Evolutionary conservation across 495 filamentous ascomycete species (phyloP).

Genomic region (Aspergillus panamensis): DNA sequence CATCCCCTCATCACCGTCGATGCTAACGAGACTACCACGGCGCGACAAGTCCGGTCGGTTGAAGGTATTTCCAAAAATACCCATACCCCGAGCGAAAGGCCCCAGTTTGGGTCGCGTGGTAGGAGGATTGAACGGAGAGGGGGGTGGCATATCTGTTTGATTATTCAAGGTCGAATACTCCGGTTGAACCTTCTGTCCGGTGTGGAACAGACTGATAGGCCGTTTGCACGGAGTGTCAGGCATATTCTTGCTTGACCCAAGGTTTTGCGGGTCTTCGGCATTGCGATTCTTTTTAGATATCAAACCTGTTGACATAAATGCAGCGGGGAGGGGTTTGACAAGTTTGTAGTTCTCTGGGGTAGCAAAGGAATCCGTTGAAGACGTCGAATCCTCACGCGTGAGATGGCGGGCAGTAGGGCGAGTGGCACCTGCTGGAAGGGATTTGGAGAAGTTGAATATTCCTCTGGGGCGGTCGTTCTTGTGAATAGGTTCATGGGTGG

Average conservation of each 20-base stretch:
- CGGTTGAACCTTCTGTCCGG: slow-evolving; percentile 53
- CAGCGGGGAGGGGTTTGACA: slow-evolving; percentile 76
- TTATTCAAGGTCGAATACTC: slow-evolving; percentile 53
- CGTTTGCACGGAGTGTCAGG: slow-evolving; percentile 97
- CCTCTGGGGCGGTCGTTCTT: slow-evolving; percentile 49
- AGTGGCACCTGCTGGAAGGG: slow-evolving; percentile 66
- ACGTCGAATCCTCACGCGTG: slow-evolving; percentile 43
- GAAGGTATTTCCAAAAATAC: slow-evolving; percentile 63
- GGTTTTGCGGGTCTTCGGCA: slow-evolving; percentile 49
- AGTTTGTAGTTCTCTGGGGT: slow-evolving; percentile 83
- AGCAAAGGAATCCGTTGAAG: slow-evolving; percentile 56
- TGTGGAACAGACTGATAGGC: slow-evolving; percentile 59
- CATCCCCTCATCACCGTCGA: slow-evolving; percentile 67
- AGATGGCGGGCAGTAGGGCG: slow-evolving; percentile 44
- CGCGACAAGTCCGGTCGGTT: slow-evolving; percentile 51
- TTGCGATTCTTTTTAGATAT: slow-evolving; percentile 79
- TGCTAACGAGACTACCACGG: slow-evolving; percentile 70
- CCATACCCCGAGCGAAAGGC: slow-evolving; percentile 63
- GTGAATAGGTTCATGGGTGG: slow-evolving; percentile 60
- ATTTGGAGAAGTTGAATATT: slow-evolving; percentile 72
- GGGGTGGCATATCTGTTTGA: slow-evolving; percentile 62
- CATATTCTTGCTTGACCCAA: slow-evolving; percentile 55
- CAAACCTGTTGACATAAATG: slow-evolving; percentile 91
- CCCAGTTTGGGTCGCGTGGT: slow-evolving; percentile 44
- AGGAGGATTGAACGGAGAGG: slow-evolving; percentile 59